Percentiles rank a stretch among this genome's conserved stretches.
Conservation (phyloP, 2,329 filamentous ascomycete species). For the Botrytis fragariae region DNA sequence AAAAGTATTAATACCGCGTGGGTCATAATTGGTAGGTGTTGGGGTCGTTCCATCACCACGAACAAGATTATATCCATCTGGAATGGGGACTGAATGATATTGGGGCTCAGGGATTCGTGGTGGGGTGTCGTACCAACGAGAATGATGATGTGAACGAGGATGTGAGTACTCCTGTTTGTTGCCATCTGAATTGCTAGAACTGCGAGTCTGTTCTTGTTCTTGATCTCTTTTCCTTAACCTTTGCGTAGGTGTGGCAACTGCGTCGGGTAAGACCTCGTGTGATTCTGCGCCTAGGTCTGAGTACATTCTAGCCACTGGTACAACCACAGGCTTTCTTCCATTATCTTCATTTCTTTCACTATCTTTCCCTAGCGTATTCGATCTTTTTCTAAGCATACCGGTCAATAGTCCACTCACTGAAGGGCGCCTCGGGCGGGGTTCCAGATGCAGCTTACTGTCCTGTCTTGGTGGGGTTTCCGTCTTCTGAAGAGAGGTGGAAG, state of each 20-base stretch:
- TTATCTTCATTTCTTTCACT: slow-evolving; percentile 6
- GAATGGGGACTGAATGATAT: slow-evolving; percentile 38
- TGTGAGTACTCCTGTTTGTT: neutral
- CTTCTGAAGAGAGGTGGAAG: slow-evolving; percentile 13
- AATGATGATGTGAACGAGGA: slow-evolving; percentile 23
- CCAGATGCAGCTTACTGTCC: slow-evolving; percentile 15
- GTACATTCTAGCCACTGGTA: slow-evolving; percentile 32
- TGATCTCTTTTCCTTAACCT: neutral
- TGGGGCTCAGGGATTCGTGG: slow-evolving; percentile 29
- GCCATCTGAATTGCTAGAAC: neutral
- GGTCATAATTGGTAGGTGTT: slow-evolving; percentile 34
- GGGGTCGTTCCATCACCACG: slow-evolving; percentile 32
- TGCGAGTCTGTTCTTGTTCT: neutral
- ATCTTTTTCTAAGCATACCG: slow-evolving; percentile 30
- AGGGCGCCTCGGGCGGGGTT: slow-evolving; percentile 24
- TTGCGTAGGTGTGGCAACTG: neutral
- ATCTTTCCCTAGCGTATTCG: slow-evolving; percentile 28
- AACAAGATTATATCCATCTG: slow-evolving; percentile 36
- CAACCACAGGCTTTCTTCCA: neutral
- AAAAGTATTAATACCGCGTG: slow-evolving; percentile 25
- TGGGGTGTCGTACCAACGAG: slow-evolving; percentile 17
- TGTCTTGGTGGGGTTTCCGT: neutral
- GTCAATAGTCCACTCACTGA: slow-evolving; percentile 33
- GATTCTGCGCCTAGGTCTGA: slow-evolving; percentile 27
- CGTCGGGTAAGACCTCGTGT: neutral